Conservation (phyloP, 495 filamentous ascomycete genomes). For the Neurospora africana region DNA sequence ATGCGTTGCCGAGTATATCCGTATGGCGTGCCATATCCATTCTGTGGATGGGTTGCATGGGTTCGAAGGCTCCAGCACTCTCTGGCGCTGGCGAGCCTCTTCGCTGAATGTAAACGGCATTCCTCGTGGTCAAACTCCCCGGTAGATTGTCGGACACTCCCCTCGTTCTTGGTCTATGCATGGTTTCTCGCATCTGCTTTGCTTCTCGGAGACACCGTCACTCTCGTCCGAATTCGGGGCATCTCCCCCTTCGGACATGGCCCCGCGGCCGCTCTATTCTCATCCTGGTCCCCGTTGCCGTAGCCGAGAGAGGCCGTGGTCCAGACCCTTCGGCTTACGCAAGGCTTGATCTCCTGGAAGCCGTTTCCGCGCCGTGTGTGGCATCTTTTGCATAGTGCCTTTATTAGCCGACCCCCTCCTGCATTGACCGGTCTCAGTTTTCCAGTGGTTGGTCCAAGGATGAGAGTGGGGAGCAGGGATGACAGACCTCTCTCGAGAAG, state of each 20-base stretch:
- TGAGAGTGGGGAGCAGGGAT: background rate
- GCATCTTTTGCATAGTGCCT: constrained; percentile 11
- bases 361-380: constrained; percentile 3
- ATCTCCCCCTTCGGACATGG: constrained; percentile 13
- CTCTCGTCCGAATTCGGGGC: background rate
- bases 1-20: background rate
- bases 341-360: constrained; percentile 3
- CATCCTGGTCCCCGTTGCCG: background rate
- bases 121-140: background rate
- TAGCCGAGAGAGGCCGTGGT: background rate
- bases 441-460: constrained; percentile 12
- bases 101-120: background rate
- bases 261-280: constrained; percentile 15
- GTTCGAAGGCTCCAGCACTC: too few species aligned
- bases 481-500: background rate
- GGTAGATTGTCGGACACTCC: background rate
- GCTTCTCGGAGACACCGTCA: background rate
- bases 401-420: constrained; percentile 12
- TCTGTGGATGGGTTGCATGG: too few species aligned
- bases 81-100: background rate
- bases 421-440: constrained; percentile 16
- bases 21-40: background rate
- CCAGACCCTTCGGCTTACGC: background rate
- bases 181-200: background rate
- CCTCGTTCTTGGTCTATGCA: background rate